A percentile compares a stretch with the other conserved stretches of the same genome.
phyloP scores from a whole-genome alignment of 176 grass and related monocot genomes.

The Cymbopogon citratus region DNA sequence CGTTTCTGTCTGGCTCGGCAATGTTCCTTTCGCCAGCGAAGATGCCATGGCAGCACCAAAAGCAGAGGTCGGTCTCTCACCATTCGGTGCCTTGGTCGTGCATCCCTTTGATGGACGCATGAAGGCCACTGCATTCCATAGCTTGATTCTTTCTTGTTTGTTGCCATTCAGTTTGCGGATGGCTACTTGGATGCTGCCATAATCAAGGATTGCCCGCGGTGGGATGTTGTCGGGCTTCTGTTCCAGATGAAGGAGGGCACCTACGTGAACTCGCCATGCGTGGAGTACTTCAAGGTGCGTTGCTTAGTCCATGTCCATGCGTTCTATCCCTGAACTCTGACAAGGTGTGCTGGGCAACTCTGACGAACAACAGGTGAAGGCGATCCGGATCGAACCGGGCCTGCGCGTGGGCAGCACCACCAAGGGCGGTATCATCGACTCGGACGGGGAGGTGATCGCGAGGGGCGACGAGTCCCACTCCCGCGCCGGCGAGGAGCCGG shows the following conservation, averaged over 20 bases:
- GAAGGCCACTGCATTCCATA: too few species aligned
- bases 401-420: constrained; percentile 43
- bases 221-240: constrained; percentile 48
- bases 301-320: neutral
- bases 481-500: constrained; percentile 1
- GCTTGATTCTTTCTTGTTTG: neutral
- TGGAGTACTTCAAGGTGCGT: constrained; percentile 80
- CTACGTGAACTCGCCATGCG: constrained; percentile 63
- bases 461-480: constrained; percentile 44
- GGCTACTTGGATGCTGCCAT: constrained; percentile 88
- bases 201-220: constrained; percentile 77
- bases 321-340: neutral
- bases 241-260: constrained; percentile 69
- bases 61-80: constrained; percentile 51
- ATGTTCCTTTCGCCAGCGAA: constrained; percentile 68
- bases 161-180: constrained; percentile 73
- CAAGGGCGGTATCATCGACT: constrained; percentile 83
- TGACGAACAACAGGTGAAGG: constrained; percentile 62
- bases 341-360: neutral
- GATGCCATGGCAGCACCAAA: constrained; percentile 75
- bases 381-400: constrained; percentile 71
- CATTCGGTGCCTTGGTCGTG: neutral
- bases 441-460: constrained; percentile 78
- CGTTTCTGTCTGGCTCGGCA: constrained; percentile 75
- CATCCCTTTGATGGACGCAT: too few species aligned